Evolutionary conservation across 1,284 basidiomycete species (phyloP).

Genomic region (Stygiomarasmius scandens): DNA sequence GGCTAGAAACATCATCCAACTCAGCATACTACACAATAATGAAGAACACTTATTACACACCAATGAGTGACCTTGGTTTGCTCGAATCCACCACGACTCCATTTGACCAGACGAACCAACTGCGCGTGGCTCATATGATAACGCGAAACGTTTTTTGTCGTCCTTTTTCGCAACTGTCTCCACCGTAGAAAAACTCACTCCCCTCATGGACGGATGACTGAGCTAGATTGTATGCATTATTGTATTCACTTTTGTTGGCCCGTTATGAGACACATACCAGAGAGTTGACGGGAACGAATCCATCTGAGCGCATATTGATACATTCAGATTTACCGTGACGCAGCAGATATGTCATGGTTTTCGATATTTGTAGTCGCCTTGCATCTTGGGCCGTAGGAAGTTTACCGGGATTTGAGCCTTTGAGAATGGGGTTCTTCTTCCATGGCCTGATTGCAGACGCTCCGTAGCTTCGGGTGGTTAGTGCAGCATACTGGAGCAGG

Average conservation of each 20-base stretch:
- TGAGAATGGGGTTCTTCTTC: not conserved
- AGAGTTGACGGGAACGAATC: conserved; percentile 63
- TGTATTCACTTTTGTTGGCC: not conserved
- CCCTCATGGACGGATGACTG: conserved; percentile 15
- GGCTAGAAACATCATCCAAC: conserved; percentile 32
- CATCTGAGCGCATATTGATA: conserved; percentile 63
- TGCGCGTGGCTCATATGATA: conserved; percentile 54
- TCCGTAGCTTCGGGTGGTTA: no score
- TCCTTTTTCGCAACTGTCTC: conserved; percentile 64
- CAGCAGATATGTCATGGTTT: conserved; percentile 69
- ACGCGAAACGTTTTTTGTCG: conserved; percentile 63
- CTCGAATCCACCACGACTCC: conserved; percentile 73
- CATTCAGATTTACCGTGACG: conserved; percentile 70
- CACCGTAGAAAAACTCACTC: conserved; percentile 49
- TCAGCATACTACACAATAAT: not conserved
- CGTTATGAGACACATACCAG: conserved; percentile 42
- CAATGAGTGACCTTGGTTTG: conserved; percentile 81
- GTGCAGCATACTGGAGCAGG: no score
- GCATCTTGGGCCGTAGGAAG: not conserved
- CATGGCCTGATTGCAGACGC: no score
- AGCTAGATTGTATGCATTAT: conserved; percentile 26
- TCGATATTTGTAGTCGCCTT: conserved; percentile 41
- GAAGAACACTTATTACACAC: conserved; percentile 32
- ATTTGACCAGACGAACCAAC: conserved; percentile 27
- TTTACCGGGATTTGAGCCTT: not conserved